Percentiles rank a stretch among this genome's conserved stretches.
phyloP scores from a whole-genome alignment of 257 asterid genomes.

The Ocimum tenuiflorum region DNA sequence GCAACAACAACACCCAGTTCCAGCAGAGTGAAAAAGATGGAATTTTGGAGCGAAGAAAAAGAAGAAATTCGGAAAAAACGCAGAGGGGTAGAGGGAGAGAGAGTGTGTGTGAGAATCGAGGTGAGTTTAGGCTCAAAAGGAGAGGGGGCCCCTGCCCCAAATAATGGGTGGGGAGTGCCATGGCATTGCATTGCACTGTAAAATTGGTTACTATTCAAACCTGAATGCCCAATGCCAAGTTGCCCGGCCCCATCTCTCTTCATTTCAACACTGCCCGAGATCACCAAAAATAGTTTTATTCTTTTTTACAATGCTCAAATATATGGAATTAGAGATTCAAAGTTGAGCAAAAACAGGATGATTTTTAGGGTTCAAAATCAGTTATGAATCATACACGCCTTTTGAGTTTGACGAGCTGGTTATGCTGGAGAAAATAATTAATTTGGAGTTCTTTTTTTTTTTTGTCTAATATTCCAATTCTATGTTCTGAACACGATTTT shows the following conservation, averaged over 20 bases:
- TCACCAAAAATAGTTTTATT: constrained; percentile 24
- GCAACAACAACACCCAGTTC: constrained; percentile 19
- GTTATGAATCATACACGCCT: too few relatives aligned
- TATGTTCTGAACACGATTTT: too few relatives aligned
- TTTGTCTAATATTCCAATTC: too few relatives aligned
- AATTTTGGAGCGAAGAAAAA: constrained; percentile 33
- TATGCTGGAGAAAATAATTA: too few relatives aligned
- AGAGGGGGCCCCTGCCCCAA: constrained; percentile 33
- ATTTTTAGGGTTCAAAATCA: too few relatives aligned
- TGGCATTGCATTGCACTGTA: constrained; percentile 22
- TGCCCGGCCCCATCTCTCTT: constrained; percentile 19
- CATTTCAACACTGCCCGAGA: constrained; percentile 34
- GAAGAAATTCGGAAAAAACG: neutral
- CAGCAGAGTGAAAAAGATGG: constrained; percentile 38
- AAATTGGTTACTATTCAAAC: neutral
- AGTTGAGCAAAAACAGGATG: too few relatives aligned
- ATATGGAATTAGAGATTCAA: too few relatives aligned
- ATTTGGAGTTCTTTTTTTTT: too few relatives aligned
- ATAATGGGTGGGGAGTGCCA: constrained; percentile 16
- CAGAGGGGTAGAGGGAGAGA: neutral
- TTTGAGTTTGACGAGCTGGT: too few relatives aligned
- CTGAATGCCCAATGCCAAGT: neutral
- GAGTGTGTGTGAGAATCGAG: constrained; percentile 17
- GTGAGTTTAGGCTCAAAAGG: constrained; percentile 27
- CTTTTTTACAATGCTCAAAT: too few relatives aligned